Base-by-base conservation (phyloP, 108 stramenopile genomes). In the Pseudonitzschia multistriata region DNA sequence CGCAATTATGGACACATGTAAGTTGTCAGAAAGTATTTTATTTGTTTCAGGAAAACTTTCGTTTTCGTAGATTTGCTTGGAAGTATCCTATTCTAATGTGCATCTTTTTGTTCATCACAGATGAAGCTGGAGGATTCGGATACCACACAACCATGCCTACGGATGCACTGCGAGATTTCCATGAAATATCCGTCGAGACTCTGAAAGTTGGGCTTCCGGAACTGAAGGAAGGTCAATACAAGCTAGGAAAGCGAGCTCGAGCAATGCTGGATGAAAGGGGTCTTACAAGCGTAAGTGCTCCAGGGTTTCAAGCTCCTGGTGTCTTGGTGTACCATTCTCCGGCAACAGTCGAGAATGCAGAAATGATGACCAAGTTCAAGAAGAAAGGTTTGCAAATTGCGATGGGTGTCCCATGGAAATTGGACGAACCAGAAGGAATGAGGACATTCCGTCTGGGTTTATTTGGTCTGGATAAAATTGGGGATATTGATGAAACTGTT, bases 101-200 rank as follows among this genome's bases (percentile, higher is more conserved):
- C 22, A 24, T 53, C 21, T 53, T 25, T 19, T 31, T n/a, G n/a
- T 59, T 87, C 31, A 30, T 35, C 33, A 10, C 57, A 59, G 57
- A 94, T 64, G 87, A 82, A 50, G 89, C 85, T 36, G 92, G 92
- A 27, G 92, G 92, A 6, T 94, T 91, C 67, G 94, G 89, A 64
- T 97, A 97, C 72, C 93, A 97, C 70, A 94, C 93, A 10, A 97
- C 96, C 35, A 90, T 97, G 89, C 93, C 96, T 1, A 97, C 96
- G 0, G 96, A 97, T 70, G 91, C 85, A 25, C 77, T 97, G 49
- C 65, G 91, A 17, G 88, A 88, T 49, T 94, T 97, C 74, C 92
- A 93, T 66, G 91, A 94, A 69, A 93, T 95, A 71, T 80, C 85
- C 47, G 86, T 93, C 8, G 94, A 97, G 62, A 91, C 90, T 19